Percentiles rank a stretch among this genome's conserved stretches.
phyloP scores from a whole-genome alignment of 768 basidiomycete species.

The Mycena maculata region DNA sequence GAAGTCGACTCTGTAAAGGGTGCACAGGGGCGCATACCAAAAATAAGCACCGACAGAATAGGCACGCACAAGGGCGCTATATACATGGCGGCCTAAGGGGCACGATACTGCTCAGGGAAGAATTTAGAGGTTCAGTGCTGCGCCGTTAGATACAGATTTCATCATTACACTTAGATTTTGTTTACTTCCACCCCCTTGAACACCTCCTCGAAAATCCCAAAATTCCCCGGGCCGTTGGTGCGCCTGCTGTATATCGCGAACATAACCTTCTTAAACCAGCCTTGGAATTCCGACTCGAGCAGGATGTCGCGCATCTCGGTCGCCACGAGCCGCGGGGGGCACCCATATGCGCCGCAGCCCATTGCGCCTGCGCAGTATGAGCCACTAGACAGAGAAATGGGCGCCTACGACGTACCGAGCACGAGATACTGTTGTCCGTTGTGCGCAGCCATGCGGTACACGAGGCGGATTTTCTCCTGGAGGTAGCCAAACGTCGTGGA shows the following conservation, averaged over 20 bases:
- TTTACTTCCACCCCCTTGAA: conserved; percentile 43
- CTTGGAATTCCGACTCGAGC: conserved; percentile 55
- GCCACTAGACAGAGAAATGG: neutral
- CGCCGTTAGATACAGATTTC: too few species aligned
- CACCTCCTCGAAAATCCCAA: conserved; percentile 50
- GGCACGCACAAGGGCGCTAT: too few species aligned
- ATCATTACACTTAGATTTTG: too few species aligned
- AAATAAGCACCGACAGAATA: too few species aligned
- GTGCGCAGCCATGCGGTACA: conserved; percentile 56
- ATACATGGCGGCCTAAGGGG: too few species aligned
- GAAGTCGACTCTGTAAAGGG: too few species aligned
- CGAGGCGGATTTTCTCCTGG: conserved; percentile 55
- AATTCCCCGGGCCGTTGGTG: conserved; percentile 48
- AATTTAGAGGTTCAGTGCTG: too few species aligned
- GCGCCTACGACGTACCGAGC: conserved; percentile 50
- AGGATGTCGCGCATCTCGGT: conserved; percentile 55
- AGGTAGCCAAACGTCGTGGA: conserved; percentile 48
- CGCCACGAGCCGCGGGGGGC: conserved; percentile 55
- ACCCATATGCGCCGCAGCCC: conserved; percentile 57
- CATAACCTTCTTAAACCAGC: conserved; percentile 52
- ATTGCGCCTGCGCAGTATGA: conserved; percentile 49
- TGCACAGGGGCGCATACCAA: too few species aligned
- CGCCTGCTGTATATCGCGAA: conserved; percentile 56
- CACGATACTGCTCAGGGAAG: too few species aligned
- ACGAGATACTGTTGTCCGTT: conserved; percentile 51